Evolutionary conservation across 352 stramenopile genomes (phyloP).

Genomic region (Pythium pyrilobum): DNA sequence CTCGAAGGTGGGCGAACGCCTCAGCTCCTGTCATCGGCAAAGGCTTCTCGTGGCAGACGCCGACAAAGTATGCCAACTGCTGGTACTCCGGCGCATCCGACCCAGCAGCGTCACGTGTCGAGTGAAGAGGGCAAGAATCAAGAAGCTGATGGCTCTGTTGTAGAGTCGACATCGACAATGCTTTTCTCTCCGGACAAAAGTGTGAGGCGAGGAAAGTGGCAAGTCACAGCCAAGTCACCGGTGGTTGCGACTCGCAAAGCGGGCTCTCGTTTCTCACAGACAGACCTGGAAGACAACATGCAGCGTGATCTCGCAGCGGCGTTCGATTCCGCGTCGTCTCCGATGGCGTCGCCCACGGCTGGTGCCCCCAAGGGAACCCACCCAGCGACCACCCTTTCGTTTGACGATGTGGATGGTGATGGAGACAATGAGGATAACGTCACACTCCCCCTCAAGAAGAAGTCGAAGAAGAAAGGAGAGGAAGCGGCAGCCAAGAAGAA

Average conservation of each 20-base stretch:
- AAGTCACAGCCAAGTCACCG: slow-evolving; percentile 56
- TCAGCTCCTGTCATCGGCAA: slow-evolving; percentile 10
- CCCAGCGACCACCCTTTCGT: slow-evolving; percentile 8
- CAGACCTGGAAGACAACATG: slow-evolving; percentile 61
- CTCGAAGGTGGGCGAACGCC: slow-evolving; percentile 12
- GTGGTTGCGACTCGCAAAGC: slow-evolving; percentile 27
- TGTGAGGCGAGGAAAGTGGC: slow-evolving; percentile 33
- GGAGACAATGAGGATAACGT: slow-evolving; percentile 28
- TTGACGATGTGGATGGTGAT: slow-evolving; percentile 15
- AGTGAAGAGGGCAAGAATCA: slow-evolving; percentile 29
- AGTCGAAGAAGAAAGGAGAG: slow-evolving; percentile 21
- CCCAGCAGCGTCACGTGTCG: slow-evolving; percentile 29
- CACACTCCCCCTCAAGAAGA: slow-evolving; percentile 45
- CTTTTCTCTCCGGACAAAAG: slow-evolving; percentile 49
- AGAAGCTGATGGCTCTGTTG: neutral
- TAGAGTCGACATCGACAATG: slow-evolving; percentile 21
- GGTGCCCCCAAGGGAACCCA: neutral
- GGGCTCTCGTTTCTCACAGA: slow-evolving; percentile 7
- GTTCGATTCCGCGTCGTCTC: slow-evolving; percentile 30
- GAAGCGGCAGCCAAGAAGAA: slow-evolving; percentile 9
- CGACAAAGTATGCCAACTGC: slow-evolving; percentile 44
- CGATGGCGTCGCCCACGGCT: neutral
- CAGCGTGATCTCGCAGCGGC: slow-evolving; percentile 46
- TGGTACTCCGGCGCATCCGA: slow-evolving; percentile 31
- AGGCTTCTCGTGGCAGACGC: slow-evolving; percentile 7